These are phyloP conservation scores for Taphrina pruni DNA, from an alignment of 1,139 yeast genomes.

Conservation along the genomic window DNA sequence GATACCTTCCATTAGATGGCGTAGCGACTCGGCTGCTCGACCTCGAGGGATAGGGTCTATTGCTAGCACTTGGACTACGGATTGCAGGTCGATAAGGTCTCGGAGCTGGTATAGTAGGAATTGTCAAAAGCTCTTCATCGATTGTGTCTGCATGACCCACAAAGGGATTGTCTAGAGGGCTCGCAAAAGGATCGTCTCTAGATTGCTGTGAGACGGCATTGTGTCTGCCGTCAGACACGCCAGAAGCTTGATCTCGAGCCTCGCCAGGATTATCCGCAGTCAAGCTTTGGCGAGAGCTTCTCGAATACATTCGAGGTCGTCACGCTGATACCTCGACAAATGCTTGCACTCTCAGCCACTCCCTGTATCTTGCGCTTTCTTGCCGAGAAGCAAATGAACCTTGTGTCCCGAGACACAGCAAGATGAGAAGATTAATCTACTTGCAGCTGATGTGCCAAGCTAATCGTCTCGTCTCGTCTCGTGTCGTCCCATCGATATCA, in stretches of 20 bases:
- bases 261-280: neutral
- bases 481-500: too few species aligned
- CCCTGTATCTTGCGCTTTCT: too few species aligned
- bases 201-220: neutral
- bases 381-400: too few species aligned
- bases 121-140: slow-evolving; percentile 1
- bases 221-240: neutral
- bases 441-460: too few species aligned
- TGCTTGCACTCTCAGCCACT: too few species aligned
- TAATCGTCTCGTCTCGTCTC: too few species aligned
- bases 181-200: slow-evolving; percentile 17
- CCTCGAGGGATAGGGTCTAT: neutral
- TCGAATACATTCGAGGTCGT: neutral
- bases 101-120: slow-evolving; percentile 25
- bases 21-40: slow-evolving; percentile 19
- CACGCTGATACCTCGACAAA: too few species aligned
- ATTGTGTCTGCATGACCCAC: neutral
- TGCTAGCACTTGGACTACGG: slow-evolving; percentile 3
- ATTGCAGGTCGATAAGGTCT: neutral
- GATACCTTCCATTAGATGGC: slow-evolving; percentile 23
- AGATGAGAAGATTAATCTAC: too few species aligned
- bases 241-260: neutral
- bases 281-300: neutral
- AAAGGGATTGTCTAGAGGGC: slow-evolving; percentile 24
- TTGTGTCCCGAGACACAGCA: too few species aligned